phyloP scores from a whole-genome alignment of 176 grass and related monocot genomes.

The Dendrocalamus sinicus region DNA sequence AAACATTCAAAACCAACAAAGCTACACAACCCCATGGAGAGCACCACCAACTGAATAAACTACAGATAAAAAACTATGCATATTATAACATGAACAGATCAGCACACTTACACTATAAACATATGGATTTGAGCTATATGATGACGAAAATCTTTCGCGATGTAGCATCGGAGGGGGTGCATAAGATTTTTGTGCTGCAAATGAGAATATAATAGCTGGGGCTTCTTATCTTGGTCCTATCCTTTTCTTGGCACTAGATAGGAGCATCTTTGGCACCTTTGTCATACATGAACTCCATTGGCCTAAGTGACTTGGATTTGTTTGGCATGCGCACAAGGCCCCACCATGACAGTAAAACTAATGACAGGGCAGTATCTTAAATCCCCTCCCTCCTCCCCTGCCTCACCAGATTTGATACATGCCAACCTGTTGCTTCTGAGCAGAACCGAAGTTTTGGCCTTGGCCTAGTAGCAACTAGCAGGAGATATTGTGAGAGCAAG shows the following conservation, averaged over 20 bases:
- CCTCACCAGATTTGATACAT: constrained; percentile 68
- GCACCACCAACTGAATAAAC: constrained; percentile 20
- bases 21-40: constrained; percentile 46
- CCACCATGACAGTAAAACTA: constrained; percentile 62
- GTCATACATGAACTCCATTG: constrained; percentile 61
- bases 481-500: constrained; percentile 42
- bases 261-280: constrained; percentile 62
- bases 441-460: constrained; percentile 40
- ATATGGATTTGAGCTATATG: background rate
- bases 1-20: constrained; percentile 44
- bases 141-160: background rate
- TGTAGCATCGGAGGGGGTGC: background rate
- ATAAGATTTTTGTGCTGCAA: constrained; percentile 46
- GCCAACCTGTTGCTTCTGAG: constrained; percentile 54
- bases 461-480: constrained; percentile 40
- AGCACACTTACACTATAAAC: background rate
- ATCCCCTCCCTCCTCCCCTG: constrained; percentile 42
- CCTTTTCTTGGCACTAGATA: constrained; percentile 73
- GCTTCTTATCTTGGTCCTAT: constrained; percentile 64
- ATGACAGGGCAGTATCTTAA: constrained; percentile 75
- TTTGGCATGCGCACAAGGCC: constrained; percentile 46
- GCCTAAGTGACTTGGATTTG: constrained; percentile 63
- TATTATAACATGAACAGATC: constrained; percentile 20
- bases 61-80: constrained; percentile 1
- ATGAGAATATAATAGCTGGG: constrained; percentile 63